Base-by-base conservation (phyloP, 306 rosid genomes). In the Coriaria nepalensis region DNA sequence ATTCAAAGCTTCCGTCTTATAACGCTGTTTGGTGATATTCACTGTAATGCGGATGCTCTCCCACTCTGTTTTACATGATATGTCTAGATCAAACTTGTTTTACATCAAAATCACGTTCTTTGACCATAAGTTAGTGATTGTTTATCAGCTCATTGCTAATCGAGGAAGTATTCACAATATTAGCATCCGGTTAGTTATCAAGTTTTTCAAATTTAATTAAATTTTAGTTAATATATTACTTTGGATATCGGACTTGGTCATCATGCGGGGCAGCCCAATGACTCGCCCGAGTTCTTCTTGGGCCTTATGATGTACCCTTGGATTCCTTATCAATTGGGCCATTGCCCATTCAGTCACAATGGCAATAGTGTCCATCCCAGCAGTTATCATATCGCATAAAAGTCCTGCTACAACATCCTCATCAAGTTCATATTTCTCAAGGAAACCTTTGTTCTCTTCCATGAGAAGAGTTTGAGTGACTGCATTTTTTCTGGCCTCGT, bases 331-430 rank as follows among this genome's bases (percentile, higher is more conserved):
- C 42, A 79, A 68, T 40, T 79, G 82, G 14, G 87, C 68, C 87
- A 79, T 72, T n/a, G 77, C 77, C 87, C 87, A 79, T 35, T 79
- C 87, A 9, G 68, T 60, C 1, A 79, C 52, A 1, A 80, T 84
- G n/a, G 77, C 66, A 0, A 79, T 74, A 2, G 94, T 84, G 68
- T 80, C 87, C 74, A 57, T 80, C 49, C 94, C 94, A 2, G 92
- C 92, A 0, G 83, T 75, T 47, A 80, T 78, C 92, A 80, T 84
- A 20, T 3, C 45, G 6, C 49, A 45, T 0, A 45, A 29, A 29
- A 45, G 49, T 0, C 20, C 49, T n/a, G 11, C 11, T n/a, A 45
- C 6, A 29, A 7, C 14, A 45, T 45, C 49, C 20, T 5, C 49
- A 14, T 9, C 14, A 13, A 45, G 49, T 29, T 11, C 49, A 45